phyloP scores from a whole-genome alignment of 345 rosid genomes.

The Aquilaria malaccensis region DNA sequence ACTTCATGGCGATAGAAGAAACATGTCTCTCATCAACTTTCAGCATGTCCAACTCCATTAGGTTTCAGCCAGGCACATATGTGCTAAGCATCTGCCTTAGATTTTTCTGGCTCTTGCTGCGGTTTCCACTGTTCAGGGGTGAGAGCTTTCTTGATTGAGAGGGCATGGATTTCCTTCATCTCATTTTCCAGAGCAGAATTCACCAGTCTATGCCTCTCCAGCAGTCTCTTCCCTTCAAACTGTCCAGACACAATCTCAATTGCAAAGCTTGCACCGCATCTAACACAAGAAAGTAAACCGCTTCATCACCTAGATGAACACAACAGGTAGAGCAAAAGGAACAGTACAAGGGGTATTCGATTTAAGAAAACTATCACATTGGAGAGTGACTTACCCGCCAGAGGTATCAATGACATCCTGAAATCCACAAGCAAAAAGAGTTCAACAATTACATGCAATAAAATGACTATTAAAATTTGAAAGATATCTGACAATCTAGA shows the following conservation, averaged over 20 bases:
- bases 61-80: no score
- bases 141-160: constrained; percentile 69
- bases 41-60: no score
- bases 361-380: background rate
- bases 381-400: constrained; percentile 60
- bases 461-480: background rate
- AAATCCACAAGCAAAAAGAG: constrained; percentile 10
- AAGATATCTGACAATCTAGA: background rate
- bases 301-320: background rate
- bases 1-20: no score
- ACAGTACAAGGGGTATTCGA: background rate
- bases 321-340: background rate
- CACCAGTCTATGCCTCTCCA: constrained; percentile 79
- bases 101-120: constrained; percentile 31
- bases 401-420: constrained; percentile 89
- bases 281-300: constrained; percentile 14
- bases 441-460: background rate
- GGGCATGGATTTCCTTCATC: constrained; percentile 88
- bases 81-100: no score
- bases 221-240: constrained; percentile 81
- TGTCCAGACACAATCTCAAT: constrained; percentile 65
- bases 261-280: constrained; percentile 81
- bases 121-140: constrained; percentile 72
- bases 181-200: constrained; percentile 75
- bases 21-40: no score